Conservation (phyloP, 305 asterid species). For the Solanum hybrid region DNA sequence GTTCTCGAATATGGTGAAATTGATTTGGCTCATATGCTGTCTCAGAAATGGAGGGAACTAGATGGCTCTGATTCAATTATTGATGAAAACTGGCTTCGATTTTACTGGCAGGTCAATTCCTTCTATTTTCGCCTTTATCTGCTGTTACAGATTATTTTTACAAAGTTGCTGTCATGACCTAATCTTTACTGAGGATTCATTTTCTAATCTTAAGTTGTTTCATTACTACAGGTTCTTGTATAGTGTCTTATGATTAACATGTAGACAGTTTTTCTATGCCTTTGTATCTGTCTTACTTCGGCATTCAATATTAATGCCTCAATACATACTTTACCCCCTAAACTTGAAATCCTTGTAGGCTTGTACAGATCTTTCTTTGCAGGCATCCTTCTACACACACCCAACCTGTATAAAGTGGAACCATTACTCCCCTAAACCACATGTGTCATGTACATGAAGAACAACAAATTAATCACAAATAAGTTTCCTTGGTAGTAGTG, state of each 20-base stretch:
- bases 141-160: background rate
- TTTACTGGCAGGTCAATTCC: slow-evolving; percentile 84
- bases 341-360: background rate
- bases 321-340: background rate
- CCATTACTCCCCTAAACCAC: background rate
- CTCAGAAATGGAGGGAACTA: slow-evolving; percentile 87
- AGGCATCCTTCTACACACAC: background rate
- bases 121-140: slow-evolving; percentile 4
- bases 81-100: slow-evolving; percentile 97
- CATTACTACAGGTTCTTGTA: background rate
- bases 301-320: background rate
- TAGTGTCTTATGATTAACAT: background rate
- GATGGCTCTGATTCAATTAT: slow-evolving; percentile 47
- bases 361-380: background rate
- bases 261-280: background rate
- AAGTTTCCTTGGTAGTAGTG: background rate
- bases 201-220: background rate
- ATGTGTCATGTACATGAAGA: background rate
- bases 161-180: background rate
- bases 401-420: background rate
- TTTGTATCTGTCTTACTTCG: background rate
- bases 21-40: slow-evolving; percentile 96
- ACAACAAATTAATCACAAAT: background rate
- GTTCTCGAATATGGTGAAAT: slow-evolving; percentile 97
- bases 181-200: background rate